Evolutionary conservation across 768 basidiomycete genomes (phyloP).

Genomic region (Hygrocybe punicea): DNA sequence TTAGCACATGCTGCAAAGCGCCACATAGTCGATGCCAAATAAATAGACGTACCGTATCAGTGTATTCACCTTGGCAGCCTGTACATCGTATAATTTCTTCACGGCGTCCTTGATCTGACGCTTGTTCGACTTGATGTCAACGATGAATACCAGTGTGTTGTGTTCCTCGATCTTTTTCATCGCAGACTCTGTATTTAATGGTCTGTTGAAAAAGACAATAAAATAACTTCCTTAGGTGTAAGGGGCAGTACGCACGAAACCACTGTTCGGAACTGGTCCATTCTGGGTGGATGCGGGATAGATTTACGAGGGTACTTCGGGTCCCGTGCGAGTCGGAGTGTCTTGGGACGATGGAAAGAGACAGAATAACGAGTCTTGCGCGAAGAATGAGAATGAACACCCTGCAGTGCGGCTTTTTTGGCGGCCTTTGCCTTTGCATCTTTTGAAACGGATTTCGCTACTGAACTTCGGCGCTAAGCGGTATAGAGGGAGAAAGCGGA

Average conservation of each 20-base stretch:
- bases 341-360: slow-evolving; percentile 96
- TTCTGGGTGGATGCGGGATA: slow-evolving; percentile 84
- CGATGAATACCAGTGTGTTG: slow-evolving; percentile 98
- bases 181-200: slow-evolving; percentile 91
- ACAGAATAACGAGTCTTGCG: slow-evolving; percentile 84
- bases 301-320: slow-evolving; percentile 97
- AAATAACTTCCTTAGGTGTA: background rate
- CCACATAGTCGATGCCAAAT: background rate
- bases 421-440: slow-evolving; percentile 84
- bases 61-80: slow-evolving; percentile 95
- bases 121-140: slow-evolving; percentile 94
- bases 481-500: slow-evolving; percentile 1
- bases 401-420: slow-evolving; percentile 94
- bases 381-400: slow-evolving; percentile 66
- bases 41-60: slow-evolving; percentile 89
- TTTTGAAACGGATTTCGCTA: slow-evolving; percentile 28
- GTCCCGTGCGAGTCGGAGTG: slow-evolving; percentile 74
- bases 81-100: slow-evolving; percentile 97
- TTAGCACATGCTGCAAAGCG: background rate
- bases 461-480: background rate
- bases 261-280: slow-evolving; percentile 96
- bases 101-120: slow-evolving; percentile 99
- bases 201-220: slow-evolving; percentile 40
- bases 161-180: slow-evolving; percentile 99
- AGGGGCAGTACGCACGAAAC: slow-evolving; percentile 59